Evolutionary conservation across 2,329 filamentous ascomycete species (phyloP), one percentile per base, ranked within the genome.

Genomic region (Remersonia thermophila): DNA sequence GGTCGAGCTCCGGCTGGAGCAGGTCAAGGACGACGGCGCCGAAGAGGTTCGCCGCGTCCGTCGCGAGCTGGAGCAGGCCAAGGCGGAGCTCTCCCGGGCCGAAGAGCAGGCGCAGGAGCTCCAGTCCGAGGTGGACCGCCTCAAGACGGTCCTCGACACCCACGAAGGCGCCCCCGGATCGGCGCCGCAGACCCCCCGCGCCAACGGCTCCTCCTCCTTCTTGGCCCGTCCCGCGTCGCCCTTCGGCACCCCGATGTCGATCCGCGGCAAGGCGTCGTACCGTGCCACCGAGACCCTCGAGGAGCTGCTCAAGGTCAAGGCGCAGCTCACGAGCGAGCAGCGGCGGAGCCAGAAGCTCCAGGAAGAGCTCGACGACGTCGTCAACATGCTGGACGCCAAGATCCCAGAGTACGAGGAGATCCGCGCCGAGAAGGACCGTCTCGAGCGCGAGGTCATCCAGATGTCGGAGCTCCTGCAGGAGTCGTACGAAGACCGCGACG

Each of bases 321-420:
- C 74, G 37, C 73, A 83, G 49, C 67, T 95, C 25, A 76, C 78
- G 3, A 73, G 69, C 3, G 83, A 93, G 56, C 78, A 79, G 53
- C 72, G 82, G 40, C 74, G 77, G 15, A 85, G 75, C 48, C 75
- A 82, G 44, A 76, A 84, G 52, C 73, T 95, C 9, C 72, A 74
- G 13, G 71, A 77, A 27, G 77, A 89, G 30, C 65, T 96, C 30
- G 84, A 95, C 45, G 83, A 91, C 40, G 83, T 95, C 64, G 74
- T 95, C 40, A 71, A 77, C 27, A 80, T 87, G 39, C 62, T 96
- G 27, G 87, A 98, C 55, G 79, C 79, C 16, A 87, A 83, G 55
- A 78, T 80, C 17, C 91, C 91, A 0, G 86, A 95, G 51, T 74
- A 95, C 20, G 79, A 93, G 43, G 87, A 96, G 47, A 65, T 93